Conservation (phyloP, 2,329 filamentous ascomycete genomes). For the Fusarium nisikadoi region DNA sequence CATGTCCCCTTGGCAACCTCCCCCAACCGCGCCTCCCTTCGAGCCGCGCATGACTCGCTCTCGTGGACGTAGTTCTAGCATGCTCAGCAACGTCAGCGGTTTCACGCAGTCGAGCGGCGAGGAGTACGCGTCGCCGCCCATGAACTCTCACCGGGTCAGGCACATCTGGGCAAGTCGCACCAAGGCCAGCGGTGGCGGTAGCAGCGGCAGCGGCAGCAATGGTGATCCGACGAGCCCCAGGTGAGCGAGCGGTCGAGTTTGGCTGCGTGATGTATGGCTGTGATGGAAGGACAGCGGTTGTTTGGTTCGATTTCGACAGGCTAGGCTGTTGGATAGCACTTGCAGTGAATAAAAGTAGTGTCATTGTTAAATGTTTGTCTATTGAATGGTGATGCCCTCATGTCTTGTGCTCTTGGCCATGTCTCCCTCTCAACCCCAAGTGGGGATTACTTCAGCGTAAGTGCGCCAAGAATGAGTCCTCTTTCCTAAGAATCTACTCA, state of each 20-base stretch:
- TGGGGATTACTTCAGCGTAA: not conserved
- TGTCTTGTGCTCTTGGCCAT: not conserved
- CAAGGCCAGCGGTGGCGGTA: conserved; percentile 51
- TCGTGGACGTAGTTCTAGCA: conserved; percentile 71
- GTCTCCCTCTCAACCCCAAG: not conserved
- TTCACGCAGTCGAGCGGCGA: conserved; percentile 71
- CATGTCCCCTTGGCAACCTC: conserved; percentile 50
- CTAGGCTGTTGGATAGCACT: conserved; percentile 43
- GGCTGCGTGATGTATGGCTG: not conserved
- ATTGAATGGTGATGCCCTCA: not conserved
- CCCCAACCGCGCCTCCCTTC: conserved; percentile 52
- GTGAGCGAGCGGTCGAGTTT: conserved; percentile 16
- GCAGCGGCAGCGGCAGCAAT: conserved; percentile 62
- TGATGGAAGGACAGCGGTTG: conserved; percentile 15
- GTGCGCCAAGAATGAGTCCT: not conserved
- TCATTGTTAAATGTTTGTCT: conserved; percentile 36
- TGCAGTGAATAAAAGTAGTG: conserved; percentile 45
- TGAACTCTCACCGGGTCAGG: conserved; percentile 32
- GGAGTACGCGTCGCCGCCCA: conserved; percentile 50
- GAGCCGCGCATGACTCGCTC: conserved; percentile 54
- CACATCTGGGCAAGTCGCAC: conserved; percentile 44
- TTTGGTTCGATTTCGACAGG: conserved; percentile 24
- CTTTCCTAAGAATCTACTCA: not conserved
- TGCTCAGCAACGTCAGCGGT: conserved; percentile 74
- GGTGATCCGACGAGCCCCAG: conserved; percentile 63